Base-by-base conservation (phyloP, 768 basidiomycete genomes). In the Postia placenta region DNA sequence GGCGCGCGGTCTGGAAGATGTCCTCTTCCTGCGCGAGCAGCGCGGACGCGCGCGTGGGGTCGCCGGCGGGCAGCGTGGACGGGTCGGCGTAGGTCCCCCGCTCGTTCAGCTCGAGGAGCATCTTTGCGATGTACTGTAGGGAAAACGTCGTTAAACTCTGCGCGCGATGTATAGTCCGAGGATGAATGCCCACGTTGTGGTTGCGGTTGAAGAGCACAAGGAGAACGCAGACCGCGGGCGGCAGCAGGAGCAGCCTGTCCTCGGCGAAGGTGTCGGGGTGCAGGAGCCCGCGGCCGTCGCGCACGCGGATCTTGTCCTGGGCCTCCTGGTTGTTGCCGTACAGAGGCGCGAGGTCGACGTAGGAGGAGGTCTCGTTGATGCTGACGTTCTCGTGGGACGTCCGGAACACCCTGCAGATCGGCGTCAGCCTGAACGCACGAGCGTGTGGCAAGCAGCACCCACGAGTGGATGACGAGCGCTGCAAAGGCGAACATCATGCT, bases 131-230 rank as follows among this genome's bases (percentile, higher is more conserved):
- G 64, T 86, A 89, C 87, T 93, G 3, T 42, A 37, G n/a, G 12
- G 26, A 37, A 30, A 39, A 15, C 42, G 22, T 22, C 6, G 19
- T 3, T 2, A 15, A 1, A 22, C 38, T 9, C 38, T 7, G n/a
- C 17, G 17, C 44, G 15, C 2, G 38, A 11, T 15, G 36, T 37
- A 35, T 22, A 23, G 23, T 24, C 38, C 46, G 5, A 45, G 19
- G 7, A 47, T 20, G 36, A 47, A 26, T 2, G 15, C 66, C 53
- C 54, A 90, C 89, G 58, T 89, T 92, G 60, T 92, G 90, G 53
- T 92, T 92, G n/a, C 90, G 76, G 60, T 74, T 88, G 74, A 92
- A 92, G n/a, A 90, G 62, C n/a, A 92, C 76, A 19, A 92, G 73
- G n/a, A 92, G 62, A 3, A 75, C 80, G 50, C 83, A 80, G 45